Evolutionary conservation across 1,284 basidiomycete species (phyloP).

Genomic region (Chalciporus piperatoides): DNA sequence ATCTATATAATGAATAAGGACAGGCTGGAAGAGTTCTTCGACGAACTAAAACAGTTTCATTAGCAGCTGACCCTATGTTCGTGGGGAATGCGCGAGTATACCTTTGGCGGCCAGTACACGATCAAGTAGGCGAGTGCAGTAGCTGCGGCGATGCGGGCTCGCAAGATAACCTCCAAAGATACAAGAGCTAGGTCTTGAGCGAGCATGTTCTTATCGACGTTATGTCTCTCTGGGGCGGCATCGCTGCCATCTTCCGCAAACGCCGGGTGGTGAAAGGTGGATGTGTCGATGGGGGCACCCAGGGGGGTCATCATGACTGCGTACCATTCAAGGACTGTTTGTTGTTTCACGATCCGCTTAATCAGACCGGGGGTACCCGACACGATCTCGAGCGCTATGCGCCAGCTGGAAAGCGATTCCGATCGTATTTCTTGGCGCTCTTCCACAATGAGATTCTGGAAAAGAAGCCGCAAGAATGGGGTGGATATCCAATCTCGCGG

Average conservation of each 20-base stretch:
- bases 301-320: constrained; percentile 88
- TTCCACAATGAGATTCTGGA: constrained; percentile 95
- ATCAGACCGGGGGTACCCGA: constrained; percentile 46
- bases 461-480: constrained; percentile 79
- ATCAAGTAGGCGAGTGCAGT: constrained; percentile 77
- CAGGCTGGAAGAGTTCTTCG: constrained; percentile 64
- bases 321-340: constrained; percentile 77
- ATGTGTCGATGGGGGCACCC: constrained; percentile 74
- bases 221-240: constrained; percentile 65
- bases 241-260: constrained; percentile 43
- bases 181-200: constrained; percentile 88
- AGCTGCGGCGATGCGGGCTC: constrained; percentile 80
- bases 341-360: constrained; percentile 49
- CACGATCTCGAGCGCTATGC: constrained; percentile 61
- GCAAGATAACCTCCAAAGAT: constrained; percentile 73
- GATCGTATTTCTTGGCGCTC: constrained; percentile 84
- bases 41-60: constrained; percentile 33
- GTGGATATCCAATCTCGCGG: constrained; percentile 81
- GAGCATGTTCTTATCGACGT: constrained; percentile 96
- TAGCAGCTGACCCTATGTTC: not conserved
- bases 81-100: constrained; percentile 30
- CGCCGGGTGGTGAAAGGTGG: constrained; percentile 68
- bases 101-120: constrained; percentile 61
- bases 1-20: constrained; percentile 75
- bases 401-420: constrained; percentile 79